Evolutionary conservation across 225 moss, liverwort and hornwort species (phyloP), one percentile per base, ranked within the genome.

Genomic region (Asterella californica): DNA sequence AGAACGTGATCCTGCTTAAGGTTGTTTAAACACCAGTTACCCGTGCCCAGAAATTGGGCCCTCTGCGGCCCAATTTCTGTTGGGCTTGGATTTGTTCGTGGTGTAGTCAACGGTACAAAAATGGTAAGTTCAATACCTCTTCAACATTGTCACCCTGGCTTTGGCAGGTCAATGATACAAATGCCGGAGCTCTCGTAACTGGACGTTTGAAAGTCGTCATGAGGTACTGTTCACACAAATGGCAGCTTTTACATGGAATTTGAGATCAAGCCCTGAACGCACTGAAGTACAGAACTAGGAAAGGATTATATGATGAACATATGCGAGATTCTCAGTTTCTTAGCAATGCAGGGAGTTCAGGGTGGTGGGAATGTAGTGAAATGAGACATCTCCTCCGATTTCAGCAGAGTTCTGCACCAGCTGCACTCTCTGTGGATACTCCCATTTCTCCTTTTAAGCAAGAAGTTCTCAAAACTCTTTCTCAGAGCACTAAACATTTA

Each of bases 201-300:
- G 96, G 91, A 73, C 86, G 85, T 32, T 50, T 90, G 82, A 92
- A 88, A 78, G 84, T 97, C 34, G 78, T 84, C 63, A 89, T 97
- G 71, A 91, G 96, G 96, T 94, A 81, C 50, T 70, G 1, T 60
- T 10, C 5, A 25, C 34, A 9, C 55, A 32, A 29, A 24, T 59
- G 14, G 8, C 53, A 12, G 3, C 25, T 42, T 70, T 10, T 14
- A 3, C n/a, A 11, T 46, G 71, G 42, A 71, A 47, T 24, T 71
- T 46, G 12, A 11, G 9, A 27, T 71, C 11, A 6, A 46, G 47
- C n/a, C n/a, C n/a, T n/a, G n/a, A n/a, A n/a, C n/a, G n/a, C n/a
- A n/a, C n/a, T n/a, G n/a, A n/a, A n/a, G n/a, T n/a, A n/a, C n/a
- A n/a, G n/a, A n/a, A n/a, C n/a, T n/a, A n/a, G n/a, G n/a, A n/a